A percentile compares a stretch with the other conserved stretches of the same genome.
Evolutionary conservation across 345 rosid species (phyloP).

Genomic region (Rhodamnia rubescens): DNA sequence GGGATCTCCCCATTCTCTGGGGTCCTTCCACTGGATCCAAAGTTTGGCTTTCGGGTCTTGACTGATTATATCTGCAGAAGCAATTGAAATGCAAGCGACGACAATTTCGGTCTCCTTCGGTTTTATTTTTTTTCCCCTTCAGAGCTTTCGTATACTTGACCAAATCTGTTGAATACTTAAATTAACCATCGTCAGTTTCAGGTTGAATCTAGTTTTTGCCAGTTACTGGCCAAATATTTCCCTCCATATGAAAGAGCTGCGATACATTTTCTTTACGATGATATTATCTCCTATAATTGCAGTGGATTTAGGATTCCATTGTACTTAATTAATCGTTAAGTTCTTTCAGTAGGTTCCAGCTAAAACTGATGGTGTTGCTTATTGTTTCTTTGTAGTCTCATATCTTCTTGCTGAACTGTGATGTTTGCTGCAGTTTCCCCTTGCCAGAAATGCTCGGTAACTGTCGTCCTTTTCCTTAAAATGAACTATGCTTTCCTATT

Average conservation of each 20-base stretch:
- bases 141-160: neutral
- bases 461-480: neutral
- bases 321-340: neutral
- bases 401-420: slow-evolving; percentile 85
- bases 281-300: neutral
- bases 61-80: neutral
- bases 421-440: slow-evolving; percentile 95
- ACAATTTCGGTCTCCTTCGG: neutral
- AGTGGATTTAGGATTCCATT: neutral
- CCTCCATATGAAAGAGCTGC: neutral
- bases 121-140: neutral
- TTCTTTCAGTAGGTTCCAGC: neutral
- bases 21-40: neutral
- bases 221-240: neutral
- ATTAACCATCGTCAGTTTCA: neutral
- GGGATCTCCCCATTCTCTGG: neutral
- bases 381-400: slow-evolving; percentile 48
- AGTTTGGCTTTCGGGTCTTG: neutral
- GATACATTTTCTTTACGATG: too few relatives aligned
- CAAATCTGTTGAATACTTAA: neutral
- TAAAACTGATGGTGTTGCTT: neutral
- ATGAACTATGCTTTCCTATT: neutral
- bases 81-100: neutral
- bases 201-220: neutral
- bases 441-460: slow-evolving; percentile 85